phyloP scores from a whole-genome alignment of 164 flowering plant genomes.

The grape (Vitis vinifera) region DNA sequence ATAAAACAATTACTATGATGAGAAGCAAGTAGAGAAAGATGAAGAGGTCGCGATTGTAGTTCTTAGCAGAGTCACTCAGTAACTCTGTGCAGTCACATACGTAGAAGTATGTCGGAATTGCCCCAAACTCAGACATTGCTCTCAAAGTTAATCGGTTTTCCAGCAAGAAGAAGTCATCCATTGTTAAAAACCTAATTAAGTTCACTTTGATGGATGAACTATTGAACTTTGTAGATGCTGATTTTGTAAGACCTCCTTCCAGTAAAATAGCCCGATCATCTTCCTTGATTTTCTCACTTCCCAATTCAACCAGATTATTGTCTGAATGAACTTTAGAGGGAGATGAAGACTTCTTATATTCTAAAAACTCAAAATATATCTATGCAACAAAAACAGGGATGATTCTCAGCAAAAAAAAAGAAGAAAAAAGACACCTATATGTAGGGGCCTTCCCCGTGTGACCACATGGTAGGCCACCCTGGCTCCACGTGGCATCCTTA shows the following conservation, averaged over 20 bases:
- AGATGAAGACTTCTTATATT: conserved; percentile 54
- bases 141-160: conserved; percentile 80
- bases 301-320: conserved; percentile 77
- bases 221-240: conserved; percentile 65
- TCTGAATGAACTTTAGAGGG: conserved; percentile 88
- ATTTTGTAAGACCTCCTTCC: conserved; percentile 90
- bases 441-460: no score
- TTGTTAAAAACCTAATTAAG: conserved; percentile 76
- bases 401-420: conserved; percentile 74
- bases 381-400: conserved; percentile 75
- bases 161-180: conserved; percentile 86
- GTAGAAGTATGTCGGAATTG: conserved; percentile 70
- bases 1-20: conserved; percentile 71
- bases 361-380: conserved; percentile 85
- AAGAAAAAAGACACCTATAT: no score
- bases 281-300: conserved; percentile 59
- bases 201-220: conserved; percentile 65
- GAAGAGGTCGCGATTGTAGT: conserved; percentile 93
- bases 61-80: conserved; percentile 80
- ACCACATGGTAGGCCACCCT: no score
- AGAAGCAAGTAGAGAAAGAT: conserved; percentile 82
- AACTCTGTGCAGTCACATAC: conserved; percentile 82
- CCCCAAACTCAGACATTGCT: conserved; percentile 89
- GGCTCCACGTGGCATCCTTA: no score
- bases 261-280: conserved; percentile 84